Evolutionary conservation across 352 stramenopile species (phyloP).

Genomic region (Phytopythium cucurbitacearum): DNA sequence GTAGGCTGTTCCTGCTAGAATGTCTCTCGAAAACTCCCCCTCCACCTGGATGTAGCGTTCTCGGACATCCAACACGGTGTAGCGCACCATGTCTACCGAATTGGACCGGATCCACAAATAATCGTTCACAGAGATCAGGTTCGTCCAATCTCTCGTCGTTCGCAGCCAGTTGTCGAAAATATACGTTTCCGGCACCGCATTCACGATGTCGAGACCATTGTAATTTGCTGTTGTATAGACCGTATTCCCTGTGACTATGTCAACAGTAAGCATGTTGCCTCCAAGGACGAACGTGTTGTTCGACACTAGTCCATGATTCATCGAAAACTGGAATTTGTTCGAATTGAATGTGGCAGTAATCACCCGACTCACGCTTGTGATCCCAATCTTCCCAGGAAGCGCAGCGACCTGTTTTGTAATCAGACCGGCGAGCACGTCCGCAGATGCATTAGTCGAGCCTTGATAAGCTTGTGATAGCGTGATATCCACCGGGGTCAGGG

Average conservation of each 20-base stretch:
- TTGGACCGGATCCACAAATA: conserved; percentile 48
- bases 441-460: conserved; percentile 4
- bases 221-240: no score
- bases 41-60: conserved; percentile 37
- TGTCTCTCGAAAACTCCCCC: conserved; percentile 35
- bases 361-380: conserved; percentile 38
- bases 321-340: conserved; percentile 35
- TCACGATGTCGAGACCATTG: conserved; percentile 20
- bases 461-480: conserved; percentile 28
- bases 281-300: conserved; percentile 36
- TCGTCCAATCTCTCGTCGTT: conserved; percentile 50
- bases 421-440: conserved; percentile 32
- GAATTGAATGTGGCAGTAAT: conserved; percentile 27
- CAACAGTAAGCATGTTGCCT: conserved; percentile 25
- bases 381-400: conserved; percentile 43
- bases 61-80: conserved; percentile 22
- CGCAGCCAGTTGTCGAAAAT: conserved; percentile 62
- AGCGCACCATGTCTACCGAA: conserved; percentile 45
- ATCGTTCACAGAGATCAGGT: conserved; percentile 27
- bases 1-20: conserved; percentile 32
- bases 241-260: conserved; percentile 25
- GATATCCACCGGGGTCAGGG: conserved; percentile 36
- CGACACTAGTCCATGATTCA: conserved; percentile 27
- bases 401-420: conserved; percentile 49
- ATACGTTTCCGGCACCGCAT: conserved; percentile 25